Conservation (phyloP, 306 rosid genomes). For the Coriaria nepalensis region DNA sequence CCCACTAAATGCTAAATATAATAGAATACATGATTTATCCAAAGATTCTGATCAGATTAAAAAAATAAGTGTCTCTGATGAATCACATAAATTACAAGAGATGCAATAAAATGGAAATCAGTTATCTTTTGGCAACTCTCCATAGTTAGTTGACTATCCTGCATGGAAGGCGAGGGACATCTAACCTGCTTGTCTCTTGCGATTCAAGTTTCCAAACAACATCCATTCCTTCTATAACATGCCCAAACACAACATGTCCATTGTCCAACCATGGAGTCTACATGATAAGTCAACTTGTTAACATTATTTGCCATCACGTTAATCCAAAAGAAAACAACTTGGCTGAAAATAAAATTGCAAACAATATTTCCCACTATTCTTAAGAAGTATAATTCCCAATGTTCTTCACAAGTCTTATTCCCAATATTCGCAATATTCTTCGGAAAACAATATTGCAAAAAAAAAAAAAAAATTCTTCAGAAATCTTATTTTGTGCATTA, state of each 20-base stretch:
- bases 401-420: no score
- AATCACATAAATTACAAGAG: no score
- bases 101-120: conserved; percentile 15
- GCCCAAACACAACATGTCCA: conserved; percentile 81
- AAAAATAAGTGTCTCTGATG: background rate
- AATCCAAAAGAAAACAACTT: conserved; percentile 17
- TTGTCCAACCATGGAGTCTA: conserved; percentile 95
- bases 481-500: no score
- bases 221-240: conserved; percentile 68
- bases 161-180: conserved; percentile 65
- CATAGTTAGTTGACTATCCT: conserved; percentile 56
- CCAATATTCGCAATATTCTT: no score
- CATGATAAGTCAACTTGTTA: conserved; percentile 14
- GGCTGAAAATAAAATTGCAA: background rate
- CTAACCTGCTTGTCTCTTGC: conserved; percentile 67
- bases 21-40: background rate
- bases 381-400: no score
- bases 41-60: background rate
- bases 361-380: background rate
- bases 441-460: no score
- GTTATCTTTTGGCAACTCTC: conserved; percentile 50
- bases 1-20: background rate
- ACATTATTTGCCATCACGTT: conserved; percentile 7
- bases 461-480: no score
- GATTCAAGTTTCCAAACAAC: conserved; percentile 56